Evolutionary conservation across 2,329 filamentous ascomycete species (phyloP).

Genomic region (Aspergillus persii): DNA sequence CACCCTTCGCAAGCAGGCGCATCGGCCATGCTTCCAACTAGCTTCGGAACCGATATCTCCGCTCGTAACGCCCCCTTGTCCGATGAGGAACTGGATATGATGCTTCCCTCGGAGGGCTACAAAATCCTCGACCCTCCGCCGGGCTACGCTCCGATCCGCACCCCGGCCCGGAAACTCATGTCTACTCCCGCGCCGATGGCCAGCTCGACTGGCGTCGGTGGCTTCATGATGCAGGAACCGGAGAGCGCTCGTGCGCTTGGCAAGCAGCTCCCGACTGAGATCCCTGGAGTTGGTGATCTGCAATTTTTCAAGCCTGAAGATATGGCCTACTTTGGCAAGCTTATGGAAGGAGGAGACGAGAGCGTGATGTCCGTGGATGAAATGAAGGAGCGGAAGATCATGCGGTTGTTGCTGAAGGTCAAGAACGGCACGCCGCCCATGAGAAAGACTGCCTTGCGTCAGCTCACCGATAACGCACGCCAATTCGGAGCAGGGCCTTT

Average conservation of each 20-base stretch:
- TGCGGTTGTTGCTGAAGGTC: constrained; percentile 93
- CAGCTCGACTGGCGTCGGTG: constrained; percentile 61
- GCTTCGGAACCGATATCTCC: constrained; percentile 79
- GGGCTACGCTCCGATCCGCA: constrained; percentile 82
- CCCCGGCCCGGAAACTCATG: constrained; percentile 71
- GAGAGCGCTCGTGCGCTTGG: constrained; percentile 78
- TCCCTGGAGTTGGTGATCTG: constrained; percentile 90
- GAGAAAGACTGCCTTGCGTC: constrained; percentile 95
- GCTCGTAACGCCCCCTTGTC: constrained; percentile 77
- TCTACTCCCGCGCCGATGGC: constrained; percentile 66
- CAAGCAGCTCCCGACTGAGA: constrained; percentile 90
- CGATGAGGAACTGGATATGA: constrained; percentile 88
- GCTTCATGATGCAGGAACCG: constrained; percentile 97
- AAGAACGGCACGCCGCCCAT: constrained; percentile 99
- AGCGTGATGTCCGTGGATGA: constrained; percentile 90
- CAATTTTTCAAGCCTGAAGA: constrained; percentile 99
- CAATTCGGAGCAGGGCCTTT: constrained; percentile 91
- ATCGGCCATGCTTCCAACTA: constrained; percentile 51
- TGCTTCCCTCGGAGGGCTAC: constrained; percentile 90
- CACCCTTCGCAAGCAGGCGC: constrained; percentile 64
- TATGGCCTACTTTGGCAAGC: constrained; percentile 97
- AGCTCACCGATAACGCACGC: constrained; percentile 94
- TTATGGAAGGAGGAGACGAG: constrained; percentile 91
- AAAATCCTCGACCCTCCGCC: constrained; percentile 87
- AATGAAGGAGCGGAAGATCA: constrained; percentile 96